Evolutionary conservation across 2,329 filamentous ascomycete genomes (phyloP), one percentile per base, ranked within the genome.

Genomic region (Macrophomina pseudophaseolina): DNA sequence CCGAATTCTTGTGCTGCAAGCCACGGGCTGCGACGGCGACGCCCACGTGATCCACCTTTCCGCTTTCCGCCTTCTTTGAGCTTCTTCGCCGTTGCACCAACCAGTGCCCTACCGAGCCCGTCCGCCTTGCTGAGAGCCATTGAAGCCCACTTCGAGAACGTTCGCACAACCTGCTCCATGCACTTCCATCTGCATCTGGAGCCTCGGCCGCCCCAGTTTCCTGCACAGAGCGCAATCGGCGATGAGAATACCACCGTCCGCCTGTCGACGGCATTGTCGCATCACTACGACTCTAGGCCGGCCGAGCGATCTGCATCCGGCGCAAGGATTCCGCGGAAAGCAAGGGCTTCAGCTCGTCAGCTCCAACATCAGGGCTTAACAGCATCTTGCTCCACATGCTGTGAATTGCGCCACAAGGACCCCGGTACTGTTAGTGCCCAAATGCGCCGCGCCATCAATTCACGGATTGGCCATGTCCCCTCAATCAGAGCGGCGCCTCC

Each of bases 21-120:
- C 35, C 30, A 46, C 54, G 14, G 38, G n/a, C 54, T 30, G 35
- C 18, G 18, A 44, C 23, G 28, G 28, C 32, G 58, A 12, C 58
- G 58, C 58, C 58, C 58, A 62, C 58, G 58, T 62, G 58, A 30
- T 18, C 32, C 28, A 28, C 54, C 35, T 28, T 54, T n/a, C 28
- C n/a, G 38, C 35, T 33, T n/a, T 18, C 35, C 7, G 4, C 8
- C 23, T 58, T 60, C 56, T 33, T 32, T 32, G 56, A 30, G 56
- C 28, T 60, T 60, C 56, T 60, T 30, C 46, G 28, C 28, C n/a
- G 30, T 33, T 18, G 28, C 23, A n/a, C 38, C 18, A 18, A 16
- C 7, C 38, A 30, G 14, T 59, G 23, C 18, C 11, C 56, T n/a
- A 48, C 35, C 33, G 4, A 18, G 18, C 11, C 5, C 18, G 53